phyloP scores from a whole-genome alignment of 106 monocot genomes.

The Dactylorhiza incarnata region DNA sequence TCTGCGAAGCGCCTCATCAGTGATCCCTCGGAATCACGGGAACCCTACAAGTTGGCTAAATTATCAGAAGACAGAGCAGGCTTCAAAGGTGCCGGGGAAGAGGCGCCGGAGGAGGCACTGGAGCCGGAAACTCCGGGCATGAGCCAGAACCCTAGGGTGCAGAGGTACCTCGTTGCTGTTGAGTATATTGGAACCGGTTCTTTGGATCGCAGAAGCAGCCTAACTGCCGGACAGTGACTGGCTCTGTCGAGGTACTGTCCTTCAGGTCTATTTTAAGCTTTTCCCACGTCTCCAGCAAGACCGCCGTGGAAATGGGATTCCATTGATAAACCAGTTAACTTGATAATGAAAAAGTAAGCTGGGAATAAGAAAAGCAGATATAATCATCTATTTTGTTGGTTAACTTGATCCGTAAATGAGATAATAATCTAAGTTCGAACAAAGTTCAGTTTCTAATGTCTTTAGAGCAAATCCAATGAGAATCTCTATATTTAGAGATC shows the following conservation, averaged over 20 bases:
- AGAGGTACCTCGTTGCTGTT: slow-evolving; percentile 82
- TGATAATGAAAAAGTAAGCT: background rate
- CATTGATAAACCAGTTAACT: background rate
- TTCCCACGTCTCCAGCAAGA: background rate
- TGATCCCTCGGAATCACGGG: slow-evolving; percentile 16
- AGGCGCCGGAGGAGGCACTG: slow-evolving; percentile 3
- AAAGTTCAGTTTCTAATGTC: background rate
- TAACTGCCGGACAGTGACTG: slow-evolving; percentile 39
- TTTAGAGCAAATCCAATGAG: no score
- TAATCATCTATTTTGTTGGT: background rate
- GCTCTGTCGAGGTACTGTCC: slow-evolving; percentile 58
- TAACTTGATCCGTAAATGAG: background rate
- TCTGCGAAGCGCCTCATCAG: slow-evolving; percentile 23
- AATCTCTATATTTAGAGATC: no score
- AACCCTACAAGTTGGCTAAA: slow-evolving; percentile 28
- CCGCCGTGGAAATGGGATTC: background rate
- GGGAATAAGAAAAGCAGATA: background rate
- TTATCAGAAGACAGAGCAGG: slow-evolving; percentile 6
- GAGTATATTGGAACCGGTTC: slow-evolving; percentile 89
- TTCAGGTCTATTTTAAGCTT: background rate
- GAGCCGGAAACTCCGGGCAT: slow-evolving; percentile 8
- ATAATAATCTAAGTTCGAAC: background rate
- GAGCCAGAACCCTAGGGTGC: slow-evolving; percentile 40
- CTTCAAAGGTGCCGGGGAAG: background rate
- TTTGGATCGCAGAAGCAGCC: slow-evolving; percentile 77